Base-by-base conservation (phyloP, 208 protist genomes). In the Phytomonas sp. region DNA sequence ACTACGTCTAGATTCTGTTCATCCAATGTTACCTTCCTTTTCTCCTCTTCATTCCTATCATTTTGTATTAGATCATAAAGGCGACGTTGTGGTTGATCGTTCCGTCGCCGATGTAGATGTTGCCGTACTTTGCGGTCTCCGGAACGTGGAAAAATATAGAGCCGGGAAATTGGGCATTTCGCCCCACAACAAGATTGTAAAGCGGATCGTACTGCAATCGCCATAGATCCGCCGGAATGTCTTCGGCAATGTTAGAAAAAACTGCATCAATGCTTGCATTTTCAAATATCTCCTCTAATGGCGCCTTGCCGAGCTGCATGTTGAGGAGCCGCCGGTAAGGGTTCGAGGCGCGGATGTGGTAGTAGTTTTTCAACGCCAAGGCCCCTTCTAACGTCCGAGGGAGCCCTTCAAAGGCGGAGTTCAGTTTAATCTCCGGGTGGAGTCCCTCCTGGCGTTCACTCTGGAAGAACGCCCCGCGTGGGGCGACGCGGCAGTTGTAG, bases 31-130 rank as follows among this genome's bases (percentile, higher is more conserved):
- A 8, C 8, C 34, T 11, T 3, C 8, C 8, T 8, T 37, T 8
- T 8, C 34, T 8, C 34, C 34, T 37, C 34, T 37, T n/a, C n/a
- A n/a, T n/a, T n/a, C 34, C 34, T 8, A 3, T 37, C 3, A 37
- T 37, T 3, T 8, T 8, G 34, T 8, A 61, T 77, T 74, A 94
- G 68, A 94, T 52, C 63, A 91, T 84, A 76, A 92, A 94, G 3
- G 85, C 81, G 45, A 89, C 74, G 67, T 94, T 87, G 45, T 81
- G 52, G 73, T 94, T 91, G 29, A 94, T 78, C 68, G 80, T 89
- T n/a, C 89, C 89, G 60, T 95, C 83, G 12, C 89, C 89, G 79
- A 95, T 95, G 79, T 95, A 95, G 3, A 95, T 45, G 12, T 74
- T 89, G n/a, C 89, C 89, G 67, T 83, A 86, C 14, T 78, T 73